Conservation (phyloP, 345 rosid species). For the Abelmoschus esculentus region DNA sequence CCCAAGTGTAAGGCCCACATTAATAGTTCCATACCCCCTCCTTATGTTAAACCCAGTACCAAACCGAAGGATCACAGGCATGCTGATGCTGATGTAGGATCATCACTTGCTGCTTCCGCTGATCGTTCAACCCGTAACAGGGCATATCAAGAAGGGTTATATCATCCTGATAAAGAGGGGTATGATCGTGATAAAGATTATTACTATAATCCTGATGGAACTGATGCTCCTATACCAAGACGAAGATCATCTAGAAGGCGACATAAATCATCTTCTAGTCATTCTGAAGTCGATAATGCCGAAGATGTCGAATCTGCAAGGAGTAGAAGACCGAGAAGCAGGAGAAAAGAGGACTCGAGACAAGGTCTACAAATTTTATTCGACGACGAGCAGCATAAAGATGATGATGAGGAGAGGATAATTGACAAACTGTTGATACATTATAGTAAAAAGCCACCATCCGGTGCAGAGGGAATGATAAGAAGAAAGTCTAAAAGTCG, state of each 20-base stretch:
- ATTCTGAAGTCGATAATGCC: constrained; percentile 24
- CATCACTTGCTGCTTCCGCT: constrained; percentile 20
- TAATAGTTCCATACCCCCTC: constrained; percentile 59
- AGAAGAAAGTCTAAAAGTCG: constrained; percentile 50
- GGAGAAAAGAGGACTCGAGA: constrained; percentile 58
- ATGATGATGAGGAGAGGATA: constrained; percentile 57
- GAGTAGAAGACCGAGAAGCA: constrained; percentile 40
- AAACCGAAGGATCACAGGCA: constrained; percentile 32
- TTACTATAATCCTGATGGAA: constrained; percentile 22
- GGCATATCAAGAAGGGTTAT: constrained; percentile 17
- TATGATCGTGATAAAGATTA: constrained; percentile 13
- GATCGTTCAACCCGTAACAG: constrained; percentile 27
- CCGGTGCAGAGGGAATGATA: constrained; percentile 35
- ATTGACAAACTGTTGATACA: constrained; percentile 81
- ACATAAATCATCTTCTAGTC: constrained; percentile 37
- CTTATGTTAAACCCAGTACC: constrained; percentile 48
- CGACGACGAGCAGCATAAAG: constrained; percentile 44
- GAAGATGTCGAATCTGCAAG: constrained; percentile 30
- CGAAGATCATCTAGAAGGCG: constrained; percentile 55
- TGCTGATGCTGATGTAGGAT: constrained; percentile 25
- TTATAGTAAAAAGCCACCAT: constrained; percentile 72
- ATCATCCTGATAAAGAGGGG: constrained; percentile 25
- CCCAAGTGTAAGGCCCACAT: constrained; percentile 31
- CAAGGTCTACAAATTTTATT: constrained; percentile 57
- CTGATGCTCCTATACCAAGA: constrained; percentile 38